These are phyloP conservation scores for Polysphondylium violaceum DNA, from an alignment of 78 protist species.

Conservation along the genomic window DNA sequence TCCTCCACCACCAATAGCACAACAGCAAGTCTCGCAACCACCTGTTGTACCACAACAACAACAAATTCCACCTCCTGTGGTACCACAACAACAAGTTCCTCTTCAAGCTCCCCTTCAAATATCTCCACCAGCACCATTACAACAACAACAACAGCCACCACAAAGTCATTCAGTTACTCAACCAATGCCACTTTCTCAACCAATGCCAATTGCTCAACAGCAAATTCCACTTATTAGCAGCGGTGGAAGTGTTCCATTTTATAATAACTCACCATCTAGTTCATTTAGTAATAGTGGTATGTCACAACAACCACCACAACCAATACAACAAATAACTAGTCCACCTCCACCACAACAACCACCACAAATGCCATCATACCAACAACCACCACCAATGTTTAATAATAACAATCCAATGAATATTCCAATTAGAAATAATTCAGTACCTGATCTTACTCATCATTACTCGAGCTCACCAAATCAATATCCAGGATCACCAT, in stretches of 20 bases:
- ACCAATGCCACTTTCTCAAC: background rate
- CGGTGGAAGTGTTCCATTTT: slow-evolving; percentile 22
- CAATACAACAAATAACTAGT: background rate
- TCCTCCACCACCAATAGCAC: background rate
- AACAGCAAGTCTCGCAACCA: slow-evolving; percentile 3
- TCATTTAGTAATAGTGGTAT: background rate
- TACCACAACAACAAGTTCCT: background rate
- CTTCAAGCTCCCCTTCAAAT: background rate
- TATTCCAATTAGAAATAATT: slow-evolving; percentile 3
- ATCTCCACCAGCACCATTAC: background rate
- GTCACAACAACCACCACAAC: background rate
- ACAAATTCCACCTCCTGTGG: slow-evolving; percentile 12
- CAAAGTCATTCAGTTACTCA: background rate
- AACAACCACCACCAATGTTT: background rate
- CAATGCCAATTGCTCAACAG: background rate
- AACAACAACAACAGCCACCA: slow-evolving; percentile 2
- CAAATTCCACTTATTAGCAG: background rate
- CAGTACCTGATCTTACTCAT: slow-evolving; percentile 31
- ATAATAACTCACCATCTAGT: slow-evolving; percentile 18
- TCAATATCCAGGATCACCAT: background rate
- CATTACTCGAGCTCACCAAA: slow-evolving; percentile 21
- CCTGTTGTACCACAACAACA: background rate
- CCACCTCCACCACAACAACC: background rate
- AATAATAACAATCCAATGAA: background rate
- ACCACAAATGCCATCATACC: background rate